Percentiles rank a stretch among this genome's conserved stretches.
Evolutionary conservation across 177 flowering plant species (phyloP).

Genomic region (Telopea speciosissima): DNA sequence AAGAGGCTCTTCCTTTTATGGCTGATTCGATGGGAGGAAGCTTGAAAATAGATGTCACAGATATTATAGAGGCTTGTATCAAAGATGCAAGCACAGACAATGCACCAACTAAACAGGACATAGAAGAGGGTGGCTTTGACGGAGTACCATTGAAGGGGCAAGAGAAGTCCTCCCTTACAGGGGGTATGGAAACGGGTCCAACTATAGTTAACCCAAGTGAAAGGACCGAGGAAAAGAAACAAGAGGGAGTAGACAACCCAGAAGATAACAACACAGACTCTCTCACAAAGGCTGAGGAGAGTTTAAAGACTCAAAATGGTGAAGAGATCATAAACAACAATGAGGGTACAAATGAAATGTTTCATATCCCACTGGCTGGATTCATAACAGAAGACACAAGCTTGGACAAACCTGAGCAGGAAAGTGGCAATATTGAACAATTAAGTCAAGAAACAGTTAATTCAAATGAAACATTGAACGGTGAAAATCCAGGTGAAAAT

Average conservation of each 20-base stretch:
- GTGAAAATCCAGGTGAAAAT: slow-evolving; percentile 1
- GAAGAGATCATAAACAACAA: neutral
- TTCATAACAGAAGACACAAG: slow-evolving; percentile 4
- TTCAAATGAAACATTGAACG: neutral
- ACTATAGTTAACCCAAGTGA: no score
- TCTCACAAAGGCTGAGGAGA: neutral
- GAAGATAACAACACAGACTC: neutral
- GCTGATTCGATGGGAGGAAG: neutral
- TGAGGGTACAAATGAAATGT: neutral
- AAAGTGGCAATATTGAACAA: neutral
- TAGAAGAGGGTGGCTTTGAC: neutral
- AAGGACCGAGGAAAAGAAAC: neutral
- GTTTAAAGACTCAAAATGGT: neutral
- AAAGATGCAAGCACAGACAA: neutral
- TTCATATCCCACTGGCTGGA: neutral
- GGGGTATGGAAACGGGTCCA: neutral
- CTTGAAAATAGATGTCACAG: neutral
- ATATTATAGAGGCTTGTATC: neutral
- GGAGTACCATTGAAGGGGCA: neutral
- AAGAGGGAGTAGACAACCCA: neutral
- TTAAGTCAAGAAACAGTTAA: neutral
- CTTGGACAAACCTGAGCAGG: slow-evolving; percentile 9
- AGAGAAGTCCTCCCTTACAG: neutral
- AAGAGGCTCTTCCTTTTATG: neutral
- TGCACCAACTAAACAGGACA: neutral